These are phyloP conservation scores for Panicum miliaceum DNA, from an alignment of 176 grass and related monocot genomes.

Conservation along the genomic window DNA sequence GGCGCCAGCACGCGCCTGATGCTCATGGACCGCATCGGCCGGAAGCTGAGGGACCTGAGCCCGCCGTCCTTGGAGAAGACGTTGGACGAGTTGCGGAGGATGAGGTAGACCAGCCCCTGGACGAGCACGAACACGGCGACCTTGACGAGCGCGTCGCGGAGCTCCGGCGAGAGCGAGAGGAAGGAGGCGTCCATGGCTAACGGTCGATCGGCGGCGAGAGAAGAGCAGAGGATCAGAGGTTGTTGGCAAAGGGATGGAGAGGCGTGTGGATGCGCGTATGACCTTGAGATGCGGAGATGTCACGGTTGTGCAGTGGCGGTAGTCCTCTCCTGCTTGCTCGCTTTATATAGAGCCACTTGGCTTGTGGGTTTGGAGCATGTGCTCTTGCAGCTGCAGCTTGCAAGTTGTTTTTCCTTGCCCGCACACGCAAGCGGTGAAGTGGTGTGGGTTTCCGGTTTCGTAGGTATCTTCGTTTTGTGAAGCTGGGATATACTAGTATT, in stretches of 20 bases:
- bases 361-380: conserved; percentile 24
- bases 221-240: not conserved
- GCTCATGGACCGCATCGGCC: conserved; percentile 67
- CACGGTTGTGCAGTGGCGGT: not conserved
- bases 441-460: conserved; percentile 18
- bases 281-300: not conserved
- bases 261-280: not conserved
- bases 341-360: conserved; percentile 50
- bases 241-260: not conserved
- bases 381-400: not conserved
- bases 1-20: conserved; percentile 55
- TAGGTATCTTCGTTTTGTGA: not conserved
- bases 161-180: conserved; percentile 69
- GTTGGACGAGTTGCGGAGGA: conserved; percentile 72
- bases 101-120: conserved; percentile 72
- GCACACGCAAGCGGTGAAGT: conserved; percentile 48
- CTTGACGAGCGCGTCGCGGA: conserved; percentile 56
- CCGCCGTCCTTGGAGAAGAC: conserved; percentile 60
- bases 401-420: conserved; percentile 3
- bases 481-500: not conserved
- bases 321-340: not conserved
- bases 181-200: conserved; percentile 52
- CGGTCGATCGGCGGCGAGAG: not conserved
- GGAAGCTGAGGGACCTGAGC: conserved; percentile 68
- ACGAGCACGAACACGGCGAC: conserved; percentile 69